These are phyloP conservation scores for Pontederia paniculata DNA, from an alignment of 176 grass and related monocot genomes.

Conservation along the genomic window DNA sequence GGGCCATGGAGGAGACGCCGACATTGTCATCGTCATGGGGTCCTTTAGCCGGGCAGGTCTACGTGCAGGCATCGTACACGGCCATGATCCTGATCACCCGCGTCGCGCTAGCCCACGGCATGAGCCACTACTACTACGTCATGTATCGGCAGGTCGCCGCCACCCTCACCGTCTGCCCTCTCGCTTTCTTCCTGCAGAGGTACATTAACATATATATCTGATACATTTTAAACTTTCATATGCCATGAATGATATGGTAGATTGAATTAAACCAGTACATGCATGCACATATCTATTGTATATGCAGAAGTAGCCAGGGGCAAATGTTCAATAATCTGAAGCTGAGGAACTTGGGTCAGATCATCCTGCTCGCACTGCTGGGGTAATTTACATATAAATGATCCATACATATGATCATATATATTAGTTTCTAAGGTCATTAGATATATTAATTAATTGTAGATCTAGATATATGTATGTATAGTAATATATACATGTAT, in stretches of 20 bases:
- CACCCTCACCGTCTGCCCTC: neutral
- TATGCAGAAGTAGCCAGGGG: no score
- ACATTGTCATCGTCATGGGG: no score
- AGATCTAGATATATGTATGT: no score
- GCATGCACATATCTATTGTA: no score
- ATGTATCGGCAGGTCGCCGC: neutral
- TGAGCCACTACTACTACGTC: neutral
- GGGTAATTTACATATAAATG: neutral
- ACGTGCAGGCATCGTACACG: neutral
- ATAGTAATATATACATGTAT: neutral
- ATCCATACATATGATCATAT: neutral
- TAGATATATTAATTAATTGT: no score
- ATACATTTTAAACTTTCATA: no score
- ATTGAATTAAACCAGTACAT: no score
- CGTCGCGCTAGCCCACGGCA: neutral
- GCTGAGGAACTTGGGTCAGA: neutral
- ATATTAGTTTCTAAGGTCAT: no score
- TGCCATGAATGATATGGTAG: no score
- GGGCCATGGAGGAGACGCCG: no score
- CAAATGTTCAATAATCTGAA: no score
- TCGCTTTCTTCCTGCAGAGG: neutral
- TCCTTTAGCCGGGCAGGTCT: neutral
- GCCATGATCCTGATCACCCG: neutral
- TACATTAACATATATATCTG: no score
- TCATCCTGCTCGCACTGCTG: neutral